Evolutionary conservation across 169 alveolate species (phyloP).

Genomic region (Cryptosporidium sp.): DNA sequence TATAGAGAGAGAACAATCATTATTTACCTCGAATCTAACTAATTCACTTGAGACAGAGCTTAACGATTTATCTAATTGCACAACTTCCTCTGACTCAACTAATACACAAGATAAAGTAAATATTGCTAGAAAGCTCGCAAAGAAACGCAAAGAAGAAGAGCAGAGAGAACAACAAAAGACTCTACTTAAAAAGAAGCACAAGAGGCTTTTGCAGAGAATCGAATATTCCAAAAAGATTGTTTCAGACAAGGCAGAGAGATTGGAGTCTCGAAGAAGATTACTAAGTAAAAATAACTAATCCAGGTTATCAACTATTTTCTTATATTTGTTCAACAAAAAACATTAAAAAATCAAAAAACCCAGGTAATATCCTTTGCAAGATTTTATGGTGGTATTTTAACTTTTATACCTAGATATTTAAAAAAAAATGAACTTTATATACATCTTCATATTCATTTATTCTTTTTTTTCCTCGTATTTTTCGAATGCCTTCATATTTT

Average conservation of each 20-base stretch:
- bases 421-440: no score
- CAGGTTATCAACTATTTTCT: background rate
- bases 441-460: no score
- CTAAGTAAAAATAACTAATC: background rate
- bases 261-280: slow-evolving; percentile 25
- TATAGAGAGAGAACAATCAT: slow-evolving; percentile 23
- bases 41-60: background rate
- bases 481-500: no score
- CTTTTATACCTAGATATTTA: no score
- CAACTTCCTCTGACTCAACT: background rate
- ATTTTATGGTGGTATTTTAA: background rate
- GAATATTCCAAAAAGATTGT: slow-evolving; percentile 30
- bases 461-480: no score
- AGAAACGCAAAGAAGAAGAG: slow-evolving; percentile 47
- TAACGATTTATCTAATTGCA: no score
- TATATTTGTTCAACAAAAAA: no score
- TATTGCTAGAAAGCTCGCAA: slow-evolving; percentile 1
- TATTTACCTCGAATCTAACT: background rate
- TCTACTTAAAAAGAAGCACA: slow-evolving; percentile 39
- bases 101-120: background rate
- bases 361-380: background rate
- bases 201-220: slow-evolving; percentile 62
- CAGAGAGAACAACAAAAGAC: slow-evolving; percentile 44
- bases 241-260: slow-evolving; percentile 42
- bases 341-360: no score